Conservation (phyloP, 352 stramenopile species). For the Globisporangium cederbergense region DNA sequence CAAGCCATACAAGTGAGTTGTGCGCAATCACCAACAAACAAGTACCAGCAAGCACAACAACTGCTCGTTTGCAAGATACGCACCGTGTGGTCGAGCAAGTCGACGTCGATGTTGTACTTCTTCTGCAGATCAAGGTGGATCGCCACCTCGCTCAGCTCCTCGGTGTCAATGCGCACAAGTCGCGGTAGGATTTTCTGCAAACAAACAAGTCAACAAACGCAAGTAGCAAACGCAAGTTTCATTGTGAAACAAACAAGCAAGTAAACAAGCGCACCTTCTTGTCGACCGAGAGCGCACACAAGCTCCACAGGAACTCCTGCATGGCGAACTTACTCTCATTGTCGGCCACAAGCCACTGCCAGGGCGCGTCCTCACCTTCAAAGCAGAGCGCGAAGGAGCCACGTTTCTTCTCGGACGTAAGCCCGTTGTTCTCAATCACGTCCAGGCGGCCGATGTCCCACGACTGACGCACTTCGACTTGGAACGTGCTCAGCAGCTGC, state of each 20-base stretch:
- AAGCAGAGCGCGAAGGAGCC: slow-evolving; percentile 59
- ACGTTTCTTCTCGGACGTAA: slow-evolving; percentile 45
- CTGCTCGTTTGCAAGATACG: background rate
- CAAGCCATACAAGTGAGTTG: background rate
- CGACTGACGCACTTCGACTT: slow-evolving; percentile 59
- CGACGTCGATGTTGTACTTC: slow-evolving; percentile 61
- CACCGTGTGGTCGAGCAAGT: slow-evolving; percentile 54
- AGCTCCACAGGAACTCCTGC: slow-evolving; percentile 72
- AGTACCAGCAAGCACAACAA: too few species aligned
- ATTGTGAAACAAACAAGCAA: background rate
- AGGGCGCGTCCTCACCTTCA: slow-evolving; percentile 35
- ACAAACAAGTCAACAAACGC: background rate
- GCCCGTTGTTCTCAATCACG: slow-evolving; percentile 55
- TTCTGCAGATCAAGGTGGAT: slow-evolving; percentile 50
- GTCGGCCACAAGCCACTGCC: slow-evolving; percentile 60
- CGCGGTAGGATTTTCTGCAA: slow-evolving; percentile 40
- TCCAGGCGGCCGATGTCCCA: slow-evolving; percentile 55
- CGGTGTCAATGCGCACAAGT: slow-evolving; percentile 49
- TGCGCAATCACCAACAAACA: background rate
- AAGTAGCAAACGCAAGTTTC: background rate
- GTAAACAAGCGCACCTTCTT: slow-evolving; percentile 33
- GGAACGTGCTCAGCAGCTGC: slow-evolving; percentile 60
- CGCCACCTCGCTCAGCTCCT: slow-evolving; percentile 58
- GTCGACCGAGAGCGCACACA: slow-evolving; percentile 54
- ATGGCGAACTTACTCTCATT: slow-evolving; percentile 45